Conservation (phyloP, 2,329 filamentous ascomycete species). For the Ophiostoma triangulosporum region DNA sequence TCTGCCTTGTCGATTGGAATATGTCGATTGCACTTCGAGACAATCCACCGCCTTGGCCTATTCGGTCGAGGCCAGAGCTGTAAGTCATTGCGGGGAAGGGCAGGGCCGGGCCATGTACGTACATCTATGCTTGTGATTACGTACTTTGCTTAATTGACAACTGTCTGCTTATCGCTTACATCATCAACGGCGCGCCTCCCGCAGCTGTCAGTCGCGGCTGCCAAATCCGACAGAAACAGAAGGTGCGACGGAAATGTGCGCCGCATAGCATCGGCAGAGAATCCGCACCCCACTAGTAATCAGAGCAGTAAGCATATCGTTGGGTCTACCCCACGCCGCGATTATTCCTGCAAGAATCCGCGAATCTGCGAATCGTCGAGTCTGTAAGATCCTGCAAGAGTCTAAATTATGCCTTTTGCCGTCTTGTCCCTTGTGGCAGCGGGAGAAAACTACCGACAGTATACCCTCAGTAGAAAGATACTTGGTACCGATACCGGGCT, state of each 20-base stretch:
- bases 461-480: not conserved
- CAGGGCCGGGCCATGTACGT: not conserved
- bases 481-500: slow-evolving; percentile 9
- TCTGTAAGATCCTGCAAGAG: too few relatives aligned
- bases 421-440: too few relatives aligned
- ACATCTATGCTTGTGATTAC: not conserved
- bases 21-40: too few relatives aligned
- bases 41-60: not conserved
- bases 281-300: slow-evolving; percentile 8
- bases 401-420: too few relatives aligned
- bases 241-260: slow-evolving; percentile 1
- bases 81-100: not conserved
- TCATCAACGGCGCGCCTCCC: not conserved
- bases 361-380: too few relatives aligned
- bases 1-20: too few relatives aligned
- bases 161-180: not conserved
- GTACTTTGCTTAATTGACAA: not conserved
- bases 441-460: too few relatives aligned
- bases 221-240: slow-evolving; percentile 2
- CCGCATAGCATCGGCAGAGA: not conserved
- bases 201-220: not conserved
- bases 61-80: not conserved
- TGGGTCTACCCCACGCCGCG: too few relatives aligned
- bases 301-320: too few relatives aligned
- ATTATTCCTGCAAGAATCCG: too few relatives aligned